These are phyloP conservation scores for Cytidiella melzeri DNA, from an alignment of 768 basidiomycete genomes.

Conservation along the genomic window DNA sequence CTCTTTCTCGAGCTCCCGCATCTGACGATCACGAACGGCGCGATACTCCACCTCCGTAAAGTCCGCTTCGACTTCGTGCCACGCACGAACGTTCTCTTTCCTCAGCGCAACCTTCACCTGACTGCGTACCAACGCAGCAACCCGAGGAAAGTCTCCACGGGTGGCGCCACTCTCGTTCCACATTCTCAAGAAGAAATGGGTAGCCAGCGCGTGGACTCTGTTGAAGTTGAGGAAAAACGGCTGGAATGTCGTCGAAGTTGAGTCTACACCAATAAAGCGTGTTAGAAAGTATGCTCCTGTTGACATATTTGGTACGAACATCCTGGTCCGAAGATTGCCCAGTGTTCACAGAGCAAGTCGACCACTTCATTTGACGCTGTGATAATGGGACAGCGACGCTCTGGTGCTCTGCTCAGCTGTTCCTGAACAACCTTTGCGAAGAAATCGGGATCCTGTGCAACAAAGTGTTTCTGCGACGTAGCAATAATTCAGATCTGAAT, in stretches of 20 bases:
- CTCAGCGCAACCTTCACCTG: conserved; percentile 77
- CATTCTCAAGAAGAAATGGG: conserved; percentile 86
- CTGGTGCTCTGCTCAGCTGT: conserved; percentile 66
- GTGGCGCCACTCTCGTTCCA: conserved; percentile 86
- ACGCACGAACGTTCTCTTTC: conserved; percentile 65
- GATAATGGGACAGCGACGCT: conserved; percentile 77
- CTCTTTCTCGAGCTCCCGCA: conserved; percentile 84
- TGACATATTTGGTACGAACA: conserved; percentile 41
- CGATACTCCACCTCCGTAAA: conserved; percentile 81
- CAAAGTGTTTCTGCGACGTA: conserved; percentile 53
- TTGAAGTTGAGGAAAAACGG: conserved; percentile 86
- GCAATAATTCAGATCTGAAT: not conserved
- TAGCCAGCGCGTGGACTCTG: conserved; percentile 74
- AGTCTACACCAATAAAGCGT: conserved; percentile 38
- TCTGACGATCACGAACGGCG: conserved; percentile 79
- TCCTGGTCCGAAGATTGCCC: conserved; percentile 80
- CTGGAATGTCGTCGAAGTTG: conserved; percentile 74
- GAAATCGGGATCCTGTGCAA: conserved; percentile 58
- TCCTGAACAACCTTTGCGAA: conserved; percentile 78
- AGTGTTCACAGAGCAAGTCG: conserved; percentile 77
- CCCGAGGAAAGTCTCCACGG: conserved; percentile 67
- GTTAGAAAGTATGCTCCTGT: not conserved
- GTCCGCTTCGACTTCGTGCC: conserved; percentile 81
- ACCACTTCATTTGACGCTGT: conserved; percentile 83
- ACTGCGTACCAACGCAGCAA: conserved; percentile 72